phyloP scores from a whole-genome alignment of 306 rosid species.

The Amphicarpaea edgeworthii region DNA sequence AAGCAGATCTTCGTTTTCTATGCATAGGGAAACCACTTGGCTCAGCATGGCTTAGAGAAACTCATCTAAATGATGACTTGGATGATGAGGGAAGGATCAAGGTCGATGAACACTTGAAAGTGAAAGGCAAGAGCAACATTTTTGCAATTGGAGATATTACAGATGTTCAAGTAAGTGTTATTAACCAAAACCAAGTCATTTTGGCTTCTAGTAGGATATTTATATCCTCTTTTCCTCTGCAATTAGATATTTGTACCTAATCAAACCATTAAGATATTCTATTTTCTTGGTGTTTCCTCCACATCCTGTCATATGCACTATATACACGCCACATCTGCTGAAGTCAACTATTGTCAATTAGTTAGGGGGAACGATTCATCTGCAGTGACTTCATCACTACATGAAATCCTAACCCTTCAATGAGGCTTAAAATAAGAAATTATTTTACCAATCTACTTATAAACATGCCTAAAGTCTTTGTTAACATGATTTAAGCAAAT shows the following conservation, averaged over 20 bases:
- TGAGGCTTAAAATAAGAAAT: too few relatives aligned
- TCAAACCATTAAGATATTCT: not conserved
- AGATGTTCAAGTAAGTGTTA: slow-evolving; percentile 67
- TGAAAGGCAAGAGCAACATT: slow-evolving; percentile 65
- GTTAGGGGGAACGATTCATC: not conserved
- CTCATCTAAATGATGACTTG: slow-evolving; percentile 52
- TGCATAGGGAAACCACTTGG: slow-evolving; percentile 68
- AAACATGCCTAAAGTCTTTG: not conserved
- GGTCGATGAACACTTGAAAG: slow-evolving; percentile 74
- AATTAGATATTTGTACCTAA: not conserved
- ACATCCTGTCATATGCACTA: not conserved
- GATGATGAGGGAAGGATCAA: slow-evolving; percentile 66
- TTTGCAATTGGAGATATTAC: slow-evolving; percentile 91
- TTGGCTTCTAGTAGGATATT: not conserved
- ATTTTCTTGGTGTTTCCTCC: slow-evolving; percentile 1
- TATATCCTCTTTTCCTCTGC: not conserved
- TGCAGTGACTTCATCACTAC: not conserved
- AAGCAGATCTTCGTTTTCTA: slow-evolving; percentile 70
- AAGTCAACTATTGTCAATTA: not conserved
- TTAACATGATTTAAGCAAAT: not conserved
- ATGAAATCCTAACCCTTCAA: not conserved
- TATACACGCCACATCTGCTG: not conserved
- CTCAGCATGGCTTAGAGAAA: slow-evolving; percentile 74
- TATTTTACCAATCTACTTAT: not conserved
- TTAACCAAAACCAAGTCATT: slow-evolving; percentile 16